Evolutionary conservation across 768 basidiomycete genomes (phyloP).

Genomic region (Mycena rebaudengoi): DNA sequence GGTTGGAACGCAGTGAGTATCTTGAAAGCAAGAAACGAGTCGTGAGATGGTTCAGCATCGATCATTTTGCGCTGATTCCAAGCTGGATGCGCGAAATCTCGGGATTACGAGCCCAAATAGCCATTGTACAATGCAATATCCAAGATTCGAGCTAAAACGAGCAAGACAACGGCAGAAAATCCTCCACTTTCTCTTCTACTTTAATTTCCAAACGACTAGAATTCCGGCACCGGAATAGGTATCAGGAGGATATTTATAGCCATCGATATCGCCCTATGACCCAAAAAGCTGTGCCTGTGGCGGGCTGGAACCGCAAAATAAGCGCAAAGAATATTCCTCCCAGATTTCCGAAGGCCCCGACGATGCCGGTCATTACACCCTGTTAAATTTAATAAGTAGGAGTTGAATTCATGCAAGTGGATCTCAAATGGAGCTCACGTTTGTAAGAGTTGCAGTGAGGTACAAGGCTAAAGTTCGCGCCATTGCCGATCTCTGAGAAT

Average conservation of each 20-base stretch:
- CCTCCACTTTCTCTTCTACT: too few relatives aligned
- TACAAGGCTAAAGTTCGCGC: slow-evolving; percentile 59
- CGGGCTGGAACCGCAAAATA: slow-evolving; percentile 54
- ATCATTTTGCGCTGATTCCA: too few relatives aligned
- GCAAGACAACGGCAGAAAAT: too few relatives aligned
- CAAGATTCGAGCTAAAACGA: too few relatives aligned
- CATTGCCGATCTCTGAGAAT: slow-evolving; percentile 56
- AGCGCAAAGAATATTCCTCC: slow-evolving; percentile 60
- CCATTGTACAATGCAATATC: too few relatives aligned
- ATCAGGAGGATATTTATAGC: slow-evolving; percentile 28
- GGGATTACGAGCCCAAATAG: too few relatives aligned
- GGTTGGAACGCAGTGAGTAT: too few relatives aligned
- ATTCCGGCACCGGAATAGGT: slow-evolving; percentile 5
- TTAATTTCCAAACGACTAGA: not conserved
- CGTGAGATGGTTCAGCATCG: too few relatives aligned
- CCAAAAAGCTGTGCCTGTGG: slow-evolving; percentile 55
- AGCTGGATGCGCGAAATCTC: not conserved
- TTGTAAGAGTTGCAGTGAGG: slow-evolving; percentile 58
- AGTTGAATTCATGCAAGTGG: too few relatives aligned
- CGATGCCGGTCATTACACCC: slow-evolving; percentile 47
- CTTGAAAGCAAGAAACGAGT: too few relatives aligned
- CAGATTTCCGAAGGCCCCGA: slow-evolving; percentile 47
- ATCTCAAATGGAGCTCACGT: slow-evolving; percentile 22
- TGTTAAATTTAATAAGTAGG: slow-evolving; percentile 9
- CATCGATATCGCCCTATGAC: slow-evolving; percentile 53